Conservation (phyloP, 2,329 filamentous ascomycete species). For the Trichoderma polysporum region DNA sequence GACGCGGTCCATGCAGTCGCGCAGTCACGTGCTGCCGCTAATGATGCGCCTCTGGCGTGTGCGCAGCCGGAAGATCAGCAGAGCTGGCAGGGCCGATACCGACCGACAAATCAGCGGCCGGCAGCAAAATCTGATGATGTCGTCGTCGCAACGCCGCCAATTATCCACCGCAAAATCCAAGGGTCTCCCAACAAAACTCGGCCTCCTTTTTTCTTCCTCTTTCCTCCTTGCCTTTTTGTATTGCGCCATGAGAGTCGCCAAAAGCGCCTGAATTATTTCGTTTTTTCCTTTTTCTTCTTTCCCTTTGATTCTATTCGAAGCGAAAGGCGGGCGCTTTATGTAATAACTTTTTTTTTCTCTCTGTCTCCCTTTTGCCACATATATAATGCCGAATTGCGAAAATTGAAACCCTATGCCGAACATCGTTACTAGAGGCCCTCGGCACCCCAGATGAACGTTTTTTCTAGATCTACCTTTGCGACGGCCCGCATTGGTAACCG, state of each 20-base stretch:
- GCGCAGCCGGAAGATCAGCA: neutral
- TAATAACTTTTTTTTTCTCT: neutral
- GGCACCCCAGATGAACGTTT: conserved; percentile 42
- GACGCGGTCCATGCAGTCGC: conserved; percentile 19
- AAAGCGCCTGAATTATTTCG: neutral
- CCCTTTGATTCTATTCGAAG: neutral
- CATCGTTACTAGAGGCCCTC: conserved; percentile 15
- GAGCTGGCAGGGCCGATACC: conserved; percentile 5
- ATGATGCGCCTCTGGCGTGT: conserved; percentile 6
- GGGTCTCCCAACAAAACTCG: conserved; percentile 16
- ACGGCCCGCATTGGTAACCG: conserved; percentile 39
- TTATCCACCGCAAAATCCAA: conserved; percentile 19
- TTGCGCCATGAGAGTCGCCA: conserved; percentile 8
- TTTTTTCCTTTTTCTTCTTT: conserved; percentile 2
- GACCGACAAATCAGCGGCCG: conserved; percentile 18
- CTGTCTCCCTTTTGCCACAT: neutral
- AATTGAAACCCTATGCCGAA: conserved; percentile 9
- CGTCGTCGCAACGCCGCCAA: conserved; percentile 18
- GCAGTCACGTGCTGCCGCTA: conserved; percentile 12
- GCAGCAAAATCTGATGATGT: conserved; percentile 21
- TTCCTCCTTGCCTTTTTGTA: neutral
- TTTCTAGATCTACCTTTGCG: conserved; percentile 41
- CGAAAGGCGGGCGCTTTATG: conserved; percentile 15
- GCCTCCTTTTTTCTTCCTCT: neutral
- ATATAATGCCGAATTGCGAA: conserved; percentile 21